Base-by-base conservation (phyloP, 441 rosid species). In the Croton laevigatus region DNA sequence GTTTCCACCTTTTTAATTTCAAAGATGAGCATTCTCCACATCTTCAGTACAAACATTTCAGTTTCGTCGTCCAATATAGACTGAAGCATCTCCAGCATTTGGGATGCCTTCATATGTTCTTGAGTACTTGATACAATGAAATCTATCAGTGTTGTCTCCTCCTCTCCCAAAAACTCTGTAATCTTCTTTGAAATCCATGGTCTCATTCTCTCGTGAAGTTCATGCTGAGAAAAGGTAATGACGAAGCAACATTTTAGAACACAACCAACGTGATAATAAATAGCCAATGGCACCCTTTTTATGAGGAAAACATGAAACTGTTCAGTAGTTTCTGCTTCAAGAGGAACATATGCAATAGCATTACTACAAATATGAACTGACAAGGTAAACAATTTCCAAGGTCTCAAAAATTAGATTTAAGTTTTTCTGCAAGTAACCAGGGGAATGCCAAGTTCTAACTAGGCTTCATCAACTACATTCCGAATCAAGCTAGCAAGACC, bases 11-110 rank as follows among this genome's bases (percentile, higher is more conserved):
- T 91, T 86, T 96, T 96, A 66, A 93, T 90, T 82, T 96, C 98
- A 69, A 89, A 96, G 81, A 96, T 93, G 54, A 93, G 98, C 99
- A 96, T 93, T 82, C 99, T 89, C 97, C 98, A 93, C 99, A 96
- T 91, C 83, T 96, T 96, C 66, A 96, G 94, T 71, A 96, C 98
- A 86, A 96, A 96, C 97, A 96, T 91, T 82, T 93, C 98, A 32
- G 99, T 97, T 82, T 95, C 98, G 53, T 93, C 98, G n/a, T 93
- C 98, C 73, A 96, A 77, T 72, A 96, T 93, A 4, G 91, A 73
- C 76, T 96, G 94, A 73, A 96, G 87, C 62, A 81, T 80, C 88
- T 91, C 98, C 83, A 93, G 88, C 98, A 96, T 91, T 71, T 93
- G 87, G 23, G 97, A 76, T 9, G 99, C 99, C 82, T 88, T 85